phyloP scores from a whole-genome alignment of 2,329 filamentous ascomycete species.

The Fusarium sp. region DNA sequence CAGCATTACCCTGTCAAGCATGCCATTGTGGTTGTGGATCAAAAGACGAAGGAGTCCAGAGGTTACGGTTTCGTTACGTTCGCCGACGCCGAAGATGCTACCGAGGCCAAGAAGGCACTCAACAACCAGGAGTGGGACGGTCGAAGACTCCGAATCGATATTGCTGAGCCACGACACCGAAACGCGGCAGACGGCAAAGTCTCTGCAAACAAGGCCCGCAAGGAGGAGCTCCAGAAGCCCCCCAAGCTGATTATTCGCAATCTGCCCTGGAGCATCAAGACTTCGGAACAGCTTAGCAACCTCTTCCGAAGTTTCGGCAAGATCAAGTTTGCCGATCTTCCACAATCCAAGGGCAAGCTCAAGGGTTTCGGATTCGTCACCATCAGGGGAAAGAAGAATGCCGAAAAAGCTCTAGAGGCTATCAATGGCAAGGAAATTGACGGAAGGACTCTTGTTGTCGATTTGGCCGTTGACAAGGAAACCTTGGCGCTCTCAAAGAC shows the following conservation, averaged over 20 bases:
- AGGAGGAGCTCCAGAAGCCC: constrained; percentile 66
- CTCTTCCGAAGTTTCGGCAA: constrained; percentile 91
- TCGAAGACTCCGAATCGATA: constrained; percentile 81
- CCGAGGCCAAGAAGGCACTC: constrained; percentile 79
- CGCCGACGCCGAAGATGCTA: constrained; percentile 89
- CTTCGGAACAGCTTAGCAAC: constrained; percentile 76
- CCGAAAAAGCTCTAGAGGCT: constrained; percentile 82
- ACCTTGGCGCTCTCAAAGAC: constrained; percentile 86
- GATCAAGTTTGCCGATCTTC: constrained; percentile 85
- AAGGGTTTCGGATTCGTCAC: constrained; percentile 94
- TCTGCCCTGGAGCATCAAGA: constrained; percentile 94
- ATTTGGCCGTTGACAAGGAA: constrained; percentile 94
- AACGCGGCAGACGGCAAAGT: constrained; percentile 57
- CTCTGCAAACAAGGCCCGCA: constrained; percentile 60
- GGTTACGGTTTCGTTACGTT: constrained; percentile 98
- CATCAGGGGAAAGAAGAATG: constrained; percentile 86
- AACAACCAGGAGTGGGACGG: constrained; percentile 80
- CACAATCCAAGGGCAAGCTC: constrained; percentile 76
- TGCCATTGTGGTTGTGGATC: constrained; percentile 88
- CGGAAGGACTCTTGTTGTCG: constrained; percentile 86
- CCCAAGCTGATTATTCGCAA: constrained; percentile 90
- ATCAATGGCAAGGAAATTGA: constrained; percentile 92
- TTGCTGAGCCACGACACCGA: constrained; percentile 85
- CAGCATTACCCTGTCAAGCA: constrained; percentile 95
- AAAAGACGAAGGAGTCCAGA: constrained; percentile 83